A percentile compares a stretch with the other conserved stretches of the same genome.
Conservation (phyloP, 768 basidiomycete species). For the Leccinellum luteum region DNA sequence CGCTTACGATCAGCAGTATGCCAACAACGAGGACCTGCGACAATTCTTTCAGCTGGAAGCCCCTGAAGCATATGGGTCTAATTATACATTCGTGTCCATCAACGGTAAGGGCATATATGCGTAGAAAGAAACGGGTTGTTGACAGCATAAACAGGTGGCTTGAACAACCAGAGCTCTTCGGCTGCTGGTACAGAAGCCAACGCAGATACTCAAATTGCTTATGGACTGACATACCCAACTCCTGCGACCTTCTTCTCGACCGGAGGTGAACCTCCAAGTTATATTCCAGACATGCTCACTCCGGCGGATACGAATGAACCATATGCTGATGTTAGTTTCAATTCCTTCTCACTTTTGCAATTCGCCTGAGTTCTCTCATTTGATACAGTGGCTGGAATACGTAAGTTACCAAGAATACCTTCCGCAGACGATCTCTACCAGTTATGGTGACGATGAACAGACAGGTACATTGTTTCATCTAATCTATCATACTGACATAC, state of each 20-base stretch:
- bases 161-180: constrained; percentile 53
- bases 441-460: constrained; percentile 73
- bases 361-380: neutral
- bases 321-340: constrained; percentile 38
- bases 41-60: constrained; percentile 48
- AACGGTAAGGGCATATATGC: constrained; percentile 39
- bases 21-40: constrained; percentile 52
- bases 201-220: constrained; percentile 66
- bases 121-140: constrained; percentile 2
- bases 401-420: constrained; percentile 42
- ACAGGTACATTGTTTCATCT: constrained; percentile 40
- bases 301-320: constrained; percentile 49
- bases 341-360: neutral
- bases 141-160: constrained; percentile 43
- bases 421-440: constrained; percentile 66
- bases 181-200: constrained; percentile 63
- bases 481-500: neutral
- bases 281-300: constrained; percentile 45
- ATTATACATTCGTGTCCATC: constrained; percentile 53
- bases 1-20: constrained; percentile 51
- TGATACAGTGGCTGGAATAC: constrained; percentile 59
- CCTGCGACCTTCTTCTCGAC: constrained; percentile 61
- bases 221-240: constrained; percentile 62
- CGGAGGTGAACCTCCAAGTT: constrained; percentile 61
- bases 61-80: constrained; percentile 47